Base-by-base conservation (phyloP, 177 flowering plant genomes). In the Vitis hybrid region DNA sequence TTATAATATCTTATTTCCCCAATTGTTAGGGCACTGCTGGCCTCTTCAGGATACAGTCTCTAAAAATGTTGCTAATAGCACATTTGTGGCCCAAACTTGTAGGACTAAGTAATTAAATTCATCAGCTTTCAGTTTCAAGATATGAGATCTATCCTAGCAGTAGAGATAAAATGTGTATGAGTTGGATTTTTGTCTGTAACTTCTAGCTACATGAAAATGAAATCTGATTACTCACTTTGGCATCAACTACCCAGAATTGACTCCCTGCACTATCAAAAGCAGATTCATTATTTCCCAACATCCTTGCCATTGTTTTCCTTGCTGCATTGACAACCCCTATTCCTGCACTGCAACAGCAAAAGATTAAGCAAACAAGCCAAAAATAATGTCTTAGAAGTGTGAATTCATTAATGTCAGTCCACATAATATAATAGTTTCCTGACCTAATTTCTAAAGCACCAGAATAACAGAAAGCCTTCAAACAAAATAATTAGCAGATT, bases 211-310 rank as follows among this genome's bases (percentile, higher is more conserved):
- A 68, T n/a, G n/a, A 53, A 52, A 56, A 8, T 39, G 16, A 15
- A 45, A 53, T 12, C 15, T 26, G 18, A 26, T 13, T 2, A 75
- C 88, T 78, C 72, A 91, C 99, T 79, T 85, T 75, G 71, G 94
- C 94, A 84, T 95, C 99, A 75, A 93, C 99, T 15, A 95, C 93
- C 97, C 97, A 95, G 68, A 95, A 95, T 74, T 95, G 99, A 69
- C 96, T 91, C 58, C 87, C 55, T 16, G 99, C 94, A 84, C 97
- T 89, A 65, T 88, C 92, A 89, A 86, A 91, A 49, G 99, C 98
- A 81, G 81, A 19, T 58, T 89, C 94, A 74, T 79, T 91, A 74
- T 95, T 86, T 67, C 98, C 99, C 52, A 88, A 74, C 98, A 95
- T 93, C 80, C 99, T 88, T 71, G 91, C 91, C 99, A 95, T 95